Base-by-base conservation (phyloP, 257 asterid genomes). In the Salvia hispanica region DNA sequence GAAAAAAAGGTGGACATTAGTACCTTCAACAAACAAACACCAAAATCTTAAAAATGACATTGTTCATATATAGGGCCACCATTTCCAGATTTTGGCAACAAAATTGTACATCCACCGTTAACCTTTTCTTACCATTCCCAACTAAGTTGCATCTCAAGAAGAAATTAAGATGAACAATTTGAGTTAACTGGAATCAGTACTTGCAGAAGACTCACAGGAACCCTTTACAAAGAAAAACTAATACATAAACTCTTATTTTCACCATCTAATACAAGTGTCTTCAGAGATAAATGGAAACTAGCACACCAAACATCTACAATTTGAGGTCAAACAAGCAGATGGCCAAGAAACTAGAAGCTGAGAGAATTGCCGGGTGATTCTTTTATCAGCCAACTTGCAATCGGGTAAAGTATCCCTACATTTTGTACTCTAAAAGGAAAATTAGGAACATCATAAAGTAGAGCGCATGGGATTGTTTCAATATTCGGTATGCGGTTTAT, bases 141-240 rank as follows among this genome's bases (percentile, higher is more conserved):
- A 37, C 12, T 48, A 70, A 37, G 33, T 37, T 15, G 40, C 53
- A 44, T 42, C 54, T 55, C 44, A 67, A 43, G 64, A 42, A 67
- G 37, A 14, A 58, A 58, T 69, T 33, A 33, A 68, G 39, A 69
- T 3, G 7, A 50, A 69, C 16, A 37, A n/a, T 18, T 1, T 53
- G 63, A 43, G 71, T 53, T 21, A 50, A 66, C 50, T 40, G 25
- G 33, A 54, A 43, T 8, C 72, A 39, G 15, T 37, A 67, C 55
- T n/a, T 42, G 64, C 14, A 54, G 47, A 51, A 55, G 50, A 68
- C 37, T 61, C 37, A 56, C 44, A 55, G 31, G 21, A 56, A 55
- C 21, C 70, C 5, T 43, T 43, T 36, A 67, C 7, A 12, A 18
- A 44, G 15, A 36, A 28, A 28, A 52, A 54, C 33, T n/a, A 43